Evolutionary conservation across 345 rosid species (phyloP), one percentile per base, ranked within the genome.

Genomic region (Brassica incana): DNA sequence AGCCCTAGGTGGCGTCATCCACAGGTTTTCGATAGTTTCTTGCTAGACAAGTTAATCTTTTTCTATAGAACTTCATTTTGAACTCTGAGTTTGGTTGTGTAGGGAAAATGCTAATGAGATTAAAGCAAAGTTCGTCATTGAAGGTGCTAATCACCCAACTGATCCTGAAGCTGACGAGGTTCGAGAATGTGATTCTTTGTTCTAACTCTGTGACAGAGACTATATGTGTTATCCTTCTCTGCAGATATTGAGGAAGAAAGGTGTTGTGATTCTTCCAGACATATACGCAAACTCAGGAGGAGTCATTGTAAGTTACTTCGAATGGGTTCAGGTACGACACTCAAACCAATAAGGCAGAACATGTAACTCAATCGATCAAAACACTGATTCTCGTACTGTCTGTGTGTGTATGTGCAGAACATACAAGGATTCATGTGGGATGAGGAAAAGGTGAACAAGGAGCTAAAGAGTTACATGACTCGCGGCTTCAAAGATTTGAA

Each of bases 91-190:
- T 30, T 52, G 59, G 1, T 52, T 33, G 18, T 45, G 83, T 80
- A 95, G 96, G 85, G 96, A 86, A 67, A 95, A 95, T 83, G 99
- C 97, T 23, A 91, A 85, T 23, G 90, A 91, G 3, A 89, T 93
- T 10, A 95, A 87, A 85, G 97, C 98, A 43, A 93, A 93, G 79
- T 95, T 88, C 65, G 90, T 93, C 15, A 72, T 93, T n/a, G 96
- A 95, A 89, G 98, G 94, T 63, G 97, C 97, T 9, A 95, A 93
- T 82, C 97, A 95, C 80, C 99, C 98, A 14, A 93, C 99, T 11
- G 99, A 95, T 75, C 99, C 98, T 1, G 97, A 95, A 29, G 99
- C 97, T 2, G 99, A 95, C 15, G 92, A 91, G 95, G 99, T 94
- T 56, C 40, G 84, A 65, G 35, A 25, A 68, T 74, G 30, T 9